phyloP scores from a whole-genome alignment of 179 eudicot species.

The Spergularia azorica region DNA sequence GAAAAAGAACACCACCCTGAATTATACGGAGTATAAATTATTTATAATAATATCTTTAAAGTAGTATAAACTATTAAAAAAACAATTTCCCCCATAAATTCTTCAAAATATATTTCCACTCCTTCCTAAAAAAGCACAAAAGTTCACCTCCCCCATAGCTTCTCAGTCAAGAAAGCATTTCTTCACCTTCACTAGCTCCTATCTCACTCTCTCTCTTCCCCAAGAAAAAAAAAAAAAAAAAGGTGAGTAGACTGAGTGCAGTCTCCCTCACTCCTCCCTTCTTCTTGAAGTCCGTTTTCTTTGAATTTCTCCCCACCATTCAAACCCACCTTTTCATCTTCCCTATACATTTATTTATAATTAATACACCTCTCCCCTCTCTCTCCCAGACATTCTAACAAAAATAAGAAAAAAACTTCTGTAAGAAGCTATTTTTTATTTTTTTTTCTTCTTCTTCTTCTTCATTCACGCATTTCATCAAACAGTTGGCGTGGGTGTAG shows the following conservation, averaged over 20 bases:
- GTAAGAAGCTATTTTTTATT: too few relatives aligned
- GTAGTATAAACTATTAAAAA: background rate
- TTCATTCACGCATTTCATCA: conserved; percentile 21
- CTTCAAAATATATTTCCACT: background rate
- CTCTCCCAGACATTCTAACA: background rate
- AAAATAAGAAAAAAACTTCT: background rate
- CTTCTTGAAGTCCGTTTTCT: conserved; percentile 15
- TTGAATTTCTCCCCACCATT: conserved; percentile 22
- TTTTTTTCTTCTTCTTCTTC: background rate
- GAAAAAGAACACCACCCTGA: too few relatives aligned
- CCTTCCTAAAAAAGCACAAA: conserved; percentile 24
- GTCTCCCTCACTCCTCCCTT: background rate
- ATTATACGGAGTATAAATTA: too few relatives aligned
- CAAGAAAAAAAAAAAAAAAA: background rate
- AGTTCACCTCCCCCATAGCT: conserved; percentile 20
- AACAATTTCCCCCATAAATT: background rate
- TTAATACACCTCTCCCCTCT: background rate
- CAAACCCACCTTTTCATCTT: background rate
- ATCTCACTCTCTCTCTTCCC: background rate
- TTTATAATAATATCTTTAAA: too few relatives aligned
- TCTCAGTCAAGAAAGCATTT: conserved; percentile 30
- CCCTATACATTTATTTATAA: too few relatives aligned
- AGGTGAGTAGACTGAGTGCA: background rate
- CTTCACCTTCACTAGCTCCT: too few relatives aligned
- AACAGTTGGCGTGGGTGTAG: conserved; percentile 22